Conservation (phyloP, 352 stramenopile species). For the Globisporangium nunn region DNA sequence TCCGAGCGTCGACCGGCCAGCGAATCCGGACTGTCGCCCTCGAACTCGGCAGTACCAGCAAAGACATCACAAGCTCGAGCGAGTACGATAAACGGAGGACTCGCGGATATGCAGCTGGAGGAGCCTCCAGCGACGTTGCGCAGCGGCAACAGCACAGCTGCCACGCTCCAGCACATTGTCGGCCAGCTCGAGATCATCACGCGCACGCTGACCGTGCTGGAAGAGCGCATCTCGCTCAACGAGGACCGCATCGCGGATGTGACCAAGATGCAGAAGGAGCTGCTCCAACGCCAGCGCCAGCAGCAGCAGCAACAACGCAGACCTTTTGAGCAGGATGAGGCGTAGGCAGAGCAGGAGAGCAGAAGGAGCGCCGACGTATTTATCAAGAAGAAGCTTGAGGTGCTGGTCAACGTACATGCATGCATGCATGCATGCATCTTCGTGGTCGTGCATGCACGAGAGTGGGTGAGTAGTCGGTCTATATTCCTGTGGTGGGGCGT, state of each 20-base stretch:
- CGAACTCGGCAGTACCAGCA: neutral
- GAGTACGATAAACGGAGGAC: neutral
- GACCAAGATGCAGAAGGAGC: constrained; percentile 47
- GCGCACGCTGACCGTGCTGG: constrained; percentile 69
- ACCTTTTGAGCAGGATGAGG: neutral
- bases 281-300: constrained; percentile 44
- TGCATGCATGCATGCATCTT: no score
- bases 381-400: constrained; percentile 19
- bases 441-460: no score
- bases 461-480: constrained; percentile 17
- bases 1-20: constrained; percentile 23
- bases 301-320: constrained; percentile 3
- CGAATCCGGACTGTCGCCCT: neutral
- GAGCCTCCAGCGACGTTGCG: neutral
- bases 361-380: constrained; percentile 40
- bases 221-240: constrained; percentile 79
- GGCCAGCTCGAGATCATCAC: constrained; percentile 88
- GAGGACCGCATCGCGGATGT: constrained; percentile 75
- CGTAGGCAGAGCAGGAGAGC: constrained; percentile 35
- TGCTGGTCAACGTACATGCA: no score
- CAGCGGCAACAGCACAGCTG: constrained; percentile 23
- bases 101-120: no score
- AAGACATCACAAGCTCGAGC: neutral
- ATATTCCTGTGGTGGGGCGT: constrained; percentile 27
- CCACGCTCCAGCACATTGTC: constrained; percentile 85